Evolutionary conservation across 2,329 filamentous ascomycete species (phyloP), one percentile per base, ranked within the genome.

Genomic region (Aspergillus pseudotamarii): DNA sequence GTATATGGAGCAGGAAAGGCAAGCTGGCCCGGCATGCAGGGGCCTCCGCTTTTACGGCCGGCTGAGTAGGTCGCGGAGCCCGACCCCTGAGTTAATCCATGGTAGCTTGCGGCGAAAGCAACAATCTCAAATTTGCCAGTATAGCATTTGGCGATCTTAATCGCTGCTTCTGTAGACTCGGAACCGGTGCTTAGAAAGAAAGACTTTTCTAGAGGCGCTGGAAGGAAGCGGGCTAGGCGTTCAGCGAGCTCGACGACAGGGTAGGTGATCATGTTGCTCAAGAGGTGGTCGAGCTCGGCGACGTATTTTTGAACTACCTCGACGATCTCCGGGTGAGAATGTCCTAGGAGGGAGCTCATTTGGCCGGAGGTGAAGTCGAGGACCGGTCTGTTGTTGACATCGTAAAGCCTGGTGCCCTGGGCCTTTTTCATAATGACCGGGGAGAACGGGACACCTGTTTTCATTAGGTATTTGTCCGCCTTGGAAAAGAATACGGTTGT

Each of bases 111-210:
- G 0, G 81, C 82, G 58, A 90, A 78, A 0, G 81, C 88, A 6
- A 90, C 85, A 57, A 91, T 83, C 72, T 90, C 87, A 68, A 87
- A 90, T 58, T 88, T 89, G 1, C 87, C 86, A 0, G 88, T 90
- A 69, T 84, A 88, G 11, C 81, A 75, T 68, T 90, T 90, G 4
- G 88, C 88, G 67, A 90, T 81, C 61, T 87, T 86, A 62, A 90
- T 87, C 2, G 88, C 88, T 3, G 86, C 86, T 66, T 91, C 88
- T 64, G 82, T 86, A 51, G 79, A 82, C 71, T 89, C 86, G 3
- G 80, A 82, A 1, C 86, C 86, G 0, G 86, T 89, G 57, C 79
- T 85, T 11, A 88, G 77, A 65, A 89, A 88, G 69, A 88, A 83
- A 0, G 85, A 81, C 64, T 85, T 84, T 63, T 85, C 82, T 0